Evolutionary conservation across 177 flowering plant genomes (phyloP).

Genomic region (Vitis hybrid): DNA sequence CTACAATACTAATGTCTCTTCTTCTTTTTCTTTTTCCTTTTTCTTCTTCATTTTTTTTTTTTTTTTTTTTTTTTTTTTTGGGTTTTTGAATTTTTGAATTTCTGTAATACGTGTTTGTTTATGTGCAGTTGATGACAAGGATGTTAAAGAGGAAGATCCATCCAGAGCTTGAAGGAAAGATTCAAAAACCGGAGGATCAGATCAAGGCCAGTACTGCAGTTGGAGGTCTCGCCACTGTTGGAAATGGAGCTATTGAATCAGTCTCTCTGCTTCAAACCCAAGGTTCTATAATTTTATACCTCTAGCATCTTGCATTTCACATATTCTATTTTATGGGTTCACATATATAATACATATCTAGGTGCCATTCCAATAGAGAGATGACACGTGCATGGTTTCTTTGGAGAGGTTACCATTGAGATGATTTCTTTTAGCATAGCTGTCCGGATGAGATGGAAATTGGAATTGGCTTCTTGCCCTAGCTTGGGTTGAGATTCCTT

Average conservation of each 20-base stretch:
- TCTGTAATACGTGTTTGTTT: neutral
- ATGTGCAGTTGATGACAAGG: constrained; percentile 54
- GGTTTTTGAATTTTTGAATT: neutral
- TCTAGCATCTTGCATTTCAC: too few relatives aligned
- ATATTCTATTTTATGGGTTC: too few relatives aligned
- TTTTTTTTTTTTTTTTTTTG: neutral
- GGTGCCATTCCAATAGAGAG: too few relatives aligned
- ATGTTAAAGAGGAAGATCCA: constrained; percentile 76
- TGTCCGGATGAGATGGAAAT: too few relatives aligned
- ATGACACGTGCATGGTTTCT: too few relatives aligned
- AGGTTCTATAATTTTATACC: constrained; percentile 17
- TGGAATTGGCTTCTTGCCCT: too few relatives aligned
- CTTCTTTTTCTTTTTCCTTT: too few relatives aligned
- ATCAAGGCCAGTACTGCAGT: neutral
- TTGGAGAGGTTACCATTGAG: too few relatives aligned
- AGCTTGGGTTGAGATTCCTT: too few relatives aligned
- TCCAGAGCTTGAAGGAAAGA: constrained; percentile 48
- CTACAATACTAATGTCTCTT: too few relatives aligned
- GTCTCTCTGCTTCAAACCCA: constrained; percentile 28
- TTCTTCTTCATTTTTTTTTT: neutral
- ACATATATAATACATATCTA: too few relatives aligned
- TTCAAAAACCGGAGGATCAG: constrained; percentile 6
- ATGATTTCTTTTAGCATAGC: too few relatives aligned
- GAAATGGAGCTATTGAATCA: constrained; percentile 12
- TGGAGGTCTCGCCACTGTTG: constrained; percentile 4